Base-by-base conservation (phyloP, 345 rosid species). In the Murraya paniculata region DNA sequence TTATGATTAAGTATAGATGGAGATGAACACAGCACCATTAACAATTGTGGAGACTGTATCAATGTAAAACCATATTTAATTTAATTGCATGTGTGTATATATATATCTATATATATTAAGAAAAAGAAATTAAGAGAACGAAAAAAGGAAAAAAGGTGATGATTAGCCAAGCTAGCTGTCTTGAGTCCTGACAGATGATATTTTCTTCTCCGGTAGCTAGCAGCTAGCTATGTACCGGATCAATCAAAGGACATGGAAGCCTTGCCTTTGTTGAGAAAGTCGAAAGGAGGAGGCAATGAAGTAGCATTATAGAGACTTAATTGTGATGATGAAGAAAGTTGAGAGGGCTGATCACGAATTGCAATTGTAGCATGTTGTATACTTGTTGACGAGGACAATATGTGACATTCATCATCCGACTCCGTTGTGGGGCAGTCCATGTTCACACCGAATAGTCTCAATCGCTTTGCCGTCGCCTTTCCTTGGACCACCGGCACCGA, bases 361-460 rank as follows among this genome's bases (percentile, higher is more conserved):
- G 79, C 59, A 56, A 71, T 56, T 21, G 76, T 6, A 68, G 80
- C 80, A 66, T 62, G 81, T 33, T 75, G 72, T 78, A 76, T 55
- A 9, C 81, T 68, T 24, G 87, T 68, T 13, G 50, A 45, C 41
- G 90, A 81, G 18, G 85, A 68, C 41, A 88, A 33, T 35, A 75
- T 74, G 31, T 77, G 84, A 64, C 79, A 64, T 21, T 77, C 85
- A 28, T 79, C 85, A 33, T 79, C 81, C 0, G 85, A 58, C 69
- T 85, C 90, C 9, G 83, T 60, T 18, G 84, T 78, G 58, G 90
- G 90, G 83, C 94, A 93, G 58, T 93, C 98, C 98, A 95, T 91
- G 90, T 95, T 92, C 53, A 95, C 98, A 24, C 98, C 98, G 58
- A 95, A 95, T 75, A 95, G 88, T 81, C 98, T 89, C 60, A 95